Percentiles rank a stretch among this genome's conserved stretches.
Evolutionary conservation across 345 rosid species (phyloP).

Genomic region (Ceriops zippeliana): DNA sequence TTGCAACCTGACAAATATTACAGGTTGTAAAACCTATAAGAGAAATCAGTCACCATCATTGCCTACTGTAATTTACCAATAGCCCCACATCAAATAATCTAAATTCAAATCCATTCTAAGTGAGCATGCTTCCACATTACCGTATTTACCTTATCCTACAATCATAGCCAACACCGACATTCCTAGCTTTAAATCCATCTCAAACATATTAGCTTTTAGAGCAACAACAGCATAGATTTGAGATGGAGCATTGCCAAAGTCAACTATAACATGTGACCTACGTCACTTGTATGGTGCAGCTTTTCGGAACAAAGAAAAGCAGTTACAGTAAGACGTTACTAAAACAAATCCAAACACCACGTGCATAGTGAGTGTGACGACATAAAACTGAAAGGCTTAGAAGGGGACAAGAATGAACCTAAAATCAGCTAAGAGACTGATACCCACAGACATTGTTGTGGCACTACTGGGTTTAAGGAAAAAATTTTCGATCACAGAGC

Average conservation of each 20-base stretch:
- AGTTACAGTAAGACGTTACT: background rate
- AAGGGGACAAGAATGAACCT: background rate
- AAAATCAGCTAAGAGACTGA: conserved; percentile 46
- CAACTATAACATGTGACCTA: background rate
- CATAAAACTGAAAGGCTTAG: conserved; percentile 5
- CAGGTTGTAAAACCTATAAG: too few relatives aligned
- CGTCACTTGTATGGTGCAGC: too few relatives aligned
- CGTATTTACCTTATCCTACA: conserved; percentile 53
- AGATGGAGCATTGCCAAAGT: conserved; percentile 62
- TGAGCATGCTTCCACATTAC: too few relatives aligned
- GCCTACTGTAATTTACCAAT: too few relatives aligned
- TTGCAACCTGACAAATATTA: too few relatives aligned
- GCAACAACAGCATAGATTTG: conserved; percentile 47
- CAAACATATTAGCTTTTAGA: conserved; percentile 62
- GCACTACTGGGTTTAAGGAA: conserved; percentile 52
- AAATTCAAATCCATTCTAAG: too few relatives aligned
- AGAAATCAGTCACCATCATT: too few relatives aligned
- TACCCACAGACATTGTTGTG: conserved; percentile 63
- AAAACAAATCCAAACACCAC: background rate
- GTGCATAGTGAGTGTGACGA: background rate
- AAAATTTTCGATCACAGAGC: conserved; percentile 53
- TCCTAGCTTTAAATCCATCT: conserved; percentile 46
- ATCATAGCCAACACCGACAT: conserved; percentile 37
- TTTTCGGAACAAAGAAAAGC: background rate
- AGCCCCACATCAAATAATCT: too few relatives aligned